Evolutionary conservation across 768 basidiomycete species (phyloP).

Genomic region (Suillus discolor): DNA sequence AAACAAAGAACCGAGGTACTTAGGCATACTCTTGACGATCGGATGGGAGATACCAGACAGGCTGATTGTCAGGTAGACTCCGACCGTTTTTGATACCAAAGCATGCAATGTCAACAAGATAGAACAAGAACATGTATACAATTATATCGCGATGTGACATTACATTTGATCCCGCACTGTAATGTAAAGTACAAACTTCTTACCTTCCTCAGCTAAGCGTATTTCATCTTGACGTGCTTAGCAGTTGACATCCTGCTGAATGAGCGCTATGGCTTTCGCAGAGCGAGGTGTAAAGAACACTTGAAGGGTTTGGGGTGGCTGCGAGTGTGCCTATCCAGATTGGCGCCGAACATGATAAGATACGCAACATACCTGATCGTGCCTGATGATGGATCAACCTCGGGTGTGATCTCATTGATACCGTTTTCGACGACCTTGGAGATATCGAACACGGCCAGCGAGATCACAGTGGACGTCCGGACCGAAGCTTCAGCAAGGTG

Average conservation of each 20-base stretch:
- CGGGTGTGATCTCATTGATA: conserved; percentile 47
- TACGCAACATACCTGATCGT: conserved; percentile 56
- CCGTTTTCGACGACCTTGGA: conserved; percentile 47
- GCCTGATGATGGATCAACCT: conserved; percentile 58
- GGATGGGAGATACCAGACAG: too few species aligned
- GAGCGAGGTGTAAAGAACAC: conserved; percentile 55
- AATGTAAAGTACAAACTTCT: too few species aligned
- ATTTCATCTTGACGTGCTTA: background rate
- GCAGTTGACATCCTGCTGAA: conserved; percentile 39
- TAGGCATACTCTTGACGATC: too few species aligned
- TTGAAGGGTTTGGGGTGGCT: conserved; percentile 35
- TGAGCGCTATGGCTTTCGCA: conserved; percentile 48
- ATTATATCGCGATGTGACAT: too few species aligned
- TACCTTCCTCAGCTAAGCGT: too few species aligned
- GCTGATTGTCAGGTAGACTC: too few species aligned
- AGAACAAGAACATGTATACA: too few species aligned
- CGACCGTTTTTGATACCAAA: too few species aligned
- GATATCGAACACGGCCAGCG: conserved; percentile 52
- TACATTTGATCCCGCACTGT: too few species aligned
- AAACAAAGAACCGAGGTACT: too few species aligned
- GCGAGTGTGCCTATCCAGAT: conserved; percentile 7
- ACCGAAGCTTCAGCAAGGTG: conserved; percentile 54
- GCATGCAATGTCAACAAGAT: too few species aligned
- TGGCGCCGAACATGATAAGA: background rate
- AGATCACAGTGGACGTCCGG: conserved; percentile 44